Evolutionary conservation across 2,329 filamentous ascomycete genomes (phyloP).

Genomic region (Tolypocladium ovalisporum): DNA sequence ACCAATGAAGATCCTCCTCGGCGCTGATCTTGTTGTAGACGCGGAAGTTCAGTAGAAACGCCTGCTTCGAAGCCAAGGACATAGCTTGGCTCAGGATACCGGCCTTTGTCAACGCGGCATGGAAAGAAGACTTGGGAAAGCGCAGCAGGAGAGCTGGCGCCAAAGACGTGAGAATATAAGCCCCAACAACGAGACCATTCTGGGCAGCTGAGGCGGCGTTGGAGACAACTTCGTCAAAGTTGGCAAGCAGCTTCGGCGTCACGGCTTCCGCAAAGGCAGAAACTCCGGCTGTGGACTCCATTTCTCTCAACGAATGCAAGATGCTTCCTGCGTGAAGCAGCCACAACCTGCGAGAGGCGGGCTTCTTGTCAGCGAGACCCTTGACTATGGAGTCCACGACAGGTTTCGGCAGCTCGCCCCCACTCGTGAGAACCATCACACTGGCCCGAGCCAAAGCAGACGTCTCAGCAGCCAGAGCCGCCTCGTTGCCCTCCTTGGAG

Average conservation of each 20-base stretch:
- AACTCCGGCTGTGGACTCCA: slow-evolving; percentile 35
- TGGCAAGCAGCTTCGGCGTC: slow-evolving; percentile 48
- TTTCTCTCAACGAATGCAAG: slow-evolving; percentile 43
- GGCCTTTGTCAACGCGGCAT: slow-evolving; percentile 41
- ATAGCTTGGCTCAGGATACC: slow-evolving; percentile 56
- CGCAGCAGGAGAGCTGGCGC: slow-evolving; percentile 42
- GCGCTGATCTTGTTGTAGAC: slow-evolving; percentile 70
- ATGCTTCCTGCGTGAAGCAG: slow-evolving; percentile 62
- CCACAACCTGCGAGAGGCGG: slow-evolving; percentile 70
- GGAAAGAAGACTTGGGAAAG: slow-evolving; percentile 39
- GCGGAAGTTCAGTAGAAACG: slow-evolving; percentile 74
- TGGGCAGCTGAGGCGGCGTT: slow-evolving; percentile 75
- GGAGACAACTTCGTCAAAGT: slow-evolving; percentile 65
- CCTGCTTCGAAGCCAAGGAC: slow-evolving; percentile 65
- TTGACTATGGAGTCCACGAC: slow-evolving; percentile 65
- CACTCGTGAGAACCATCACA: slow-evolving; percentile 49
- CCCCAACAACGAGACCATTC: slow-evolving; percentile 69
- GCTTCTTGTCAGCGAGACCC: slow-evolving; percentile 76
- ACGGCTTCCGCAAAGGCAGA: slow-evolving; percentile 41
- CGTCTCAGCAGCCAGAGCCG: slow-evolving; percentile 66
- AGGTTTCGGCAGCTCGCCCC: slow-evolving; percentile 50
- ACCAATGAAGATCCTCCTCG: slow-evolving; percentile 71
- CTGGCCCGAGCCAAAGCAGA: slow-evolving; percentile 58
- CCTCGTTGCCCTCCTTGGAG: slow-evolving; percentile 81
- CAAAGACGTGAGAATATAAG: slow-evolving; percentile 62